Percentiles rank a stretch among this genome's conserved stretches.
Evolutionary conservation across 78 protist species (phyloP).

Genomic region (Dictyostelium brefeldianum): DNA sequence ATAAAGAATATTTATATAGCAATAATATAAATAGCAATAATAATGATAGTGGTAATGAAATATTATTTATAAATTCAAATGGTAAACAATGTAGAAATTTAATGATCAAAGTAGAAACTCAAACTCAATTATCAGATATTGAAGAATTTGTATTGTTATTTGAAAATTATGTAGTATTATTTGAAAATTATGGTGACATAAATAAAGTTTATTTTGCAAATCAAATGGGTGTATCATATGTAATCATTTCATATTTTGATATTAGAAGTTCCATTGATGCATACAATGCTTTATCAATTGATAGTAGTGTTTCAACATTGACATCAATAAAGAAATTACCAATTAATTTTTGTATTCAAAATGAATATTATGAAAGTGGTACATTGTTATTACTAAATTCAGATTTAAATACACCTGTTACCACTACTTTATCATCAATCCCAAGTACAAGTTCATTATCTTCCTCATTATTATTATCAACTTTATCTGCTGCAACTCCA

Average conservation of each 20-base stretch:
- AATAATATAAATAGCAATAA: no score
- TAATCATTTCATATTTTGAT: background rate
- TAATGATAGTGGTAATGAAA: no score
- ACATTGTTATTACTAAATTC: constrained; percentile 70
- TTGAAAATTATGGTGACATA: no score
- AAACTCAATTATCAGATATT: no score
- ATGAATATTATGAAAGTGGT: constrained; percentile 80
- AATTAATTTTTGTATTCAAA: background rate
- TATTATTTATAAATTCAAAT: background rate
- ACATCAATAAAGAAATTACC: background rate
- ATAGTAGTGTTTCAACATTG: background rate
- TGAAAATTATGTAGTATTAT: no score
- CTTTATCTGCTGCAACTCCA: background rate
- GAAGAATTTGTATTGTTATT: no score
- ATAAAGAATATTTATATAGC: no score
- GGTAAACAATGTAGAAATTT: background rate
- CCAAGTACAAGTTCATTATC: constrained; percentile 51
- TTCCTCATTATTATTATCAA: constrained; percentile 83
- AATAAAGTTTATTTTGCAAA: no score
- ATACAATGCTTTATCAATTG: background rate
- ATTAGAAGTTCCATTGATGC: background rate
- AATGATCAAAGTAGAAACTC: no score
- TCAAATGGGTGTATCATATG: background rate
- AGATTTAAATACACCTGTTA: constrained; percentile 39
- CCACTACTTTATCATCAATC: constrained; percentile 45